A percentile compares a stretch with the other conserved stretches of the same genome.
phyloP scores from a whole-genome alignment of 768 basidiomycete species.

The Termitomyces titanicus region DNA sequence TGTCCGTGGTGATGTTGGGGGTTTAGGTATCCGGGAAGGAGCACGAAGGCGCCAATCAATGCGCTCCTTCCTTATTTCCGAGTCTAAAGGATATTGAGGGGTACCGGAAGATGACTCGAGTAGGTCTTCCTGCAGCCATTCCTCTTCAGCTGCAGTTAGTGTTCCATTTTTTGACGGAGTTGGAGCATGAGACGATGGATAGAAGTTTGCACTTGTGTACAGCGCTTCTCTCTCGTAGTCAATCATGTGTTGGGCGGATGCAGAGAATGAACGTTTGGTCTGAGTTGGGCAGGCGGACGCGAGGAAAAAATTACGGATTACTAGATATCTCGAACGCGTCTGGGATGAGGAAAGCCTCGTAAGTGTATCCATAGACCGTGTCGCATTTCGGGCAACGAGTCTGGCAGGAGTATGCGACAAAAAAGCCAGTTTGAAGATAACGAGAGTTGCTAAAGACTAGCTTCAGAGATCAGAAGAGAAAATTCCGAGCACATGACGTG shows the following conservation, averaged over 20 bases:
- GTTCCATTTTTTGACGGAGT: neutral
- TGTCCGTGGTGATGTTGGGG: slow-evolving; percentile 7
- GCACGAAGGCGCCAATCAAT: slow-evolving; percentile 65
- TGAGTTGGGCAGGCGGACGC: slow-evolving; percentile 14
- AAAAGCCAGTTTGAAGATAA: slow-evolving; percentile 10
- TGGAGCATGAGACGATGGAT: slow-evolving; percentile 1
- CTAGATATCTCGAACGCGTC: slow-evolving; percentile 12
- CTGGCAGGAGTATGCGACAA: slow-evolving; percentile 1
- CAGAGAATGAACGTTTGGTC: slow-evolving; percentile 6
- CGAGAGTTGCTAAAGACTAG: neutral
- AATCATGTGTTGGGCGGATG: neutral
- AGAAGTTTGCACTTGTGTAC: slow-evolving; percentile 5
- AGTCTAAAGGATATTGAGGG: slow-evolving; percentile 5
- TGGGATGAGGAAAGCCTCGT: slow-evolving; percentile 5
- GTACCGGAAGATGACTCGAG: neutral
- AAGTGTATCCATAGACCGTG: slow-evolving; percentile 4
- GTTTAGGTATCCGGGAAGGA: slow-evolving; percentile 34
- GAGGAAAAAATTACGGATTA: slow-evolving; percentile 16
- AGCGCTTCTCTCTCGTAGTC: slow-evolving; percentile 13
- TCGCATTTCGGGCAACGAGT: slow-evolving; percentile 10
- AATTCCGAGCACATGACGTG: neutral
- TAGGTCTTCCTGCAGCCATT: slow-evolving; percentile 34
- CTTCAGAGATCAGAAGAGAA: neutral
- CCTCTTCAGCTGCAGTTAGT: slow-evolving; percentile 29
- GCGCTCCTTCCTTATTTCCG: slow-evolving; percentile 25